phyloP scores from a whole-genome alignment of 257 asterid species.

The Solanum clarkiae region DNA sequence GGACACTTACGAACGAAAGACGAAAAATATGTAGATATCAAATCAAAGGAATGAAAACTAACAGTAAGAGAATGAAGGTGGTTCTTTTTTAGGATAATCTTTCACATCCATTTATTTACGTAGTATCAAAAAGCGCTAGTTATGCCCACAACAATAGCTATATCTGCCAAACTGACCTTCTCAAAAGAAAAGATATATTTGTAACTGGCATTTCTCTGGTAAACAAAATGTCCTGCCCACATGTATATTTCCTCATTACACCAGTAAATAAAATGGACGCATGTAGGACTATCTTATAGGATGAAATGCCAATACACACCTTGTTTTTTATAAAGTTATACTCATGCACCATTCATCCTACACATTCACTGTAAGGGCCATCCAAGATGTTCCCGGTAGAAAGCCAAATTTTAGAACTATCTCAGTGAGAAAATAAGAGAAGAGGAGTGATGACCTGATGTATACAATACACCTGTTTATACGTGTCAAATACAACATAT shows the following conservation, averaged over 20 bases:
- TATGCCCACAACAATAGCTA: background rate
- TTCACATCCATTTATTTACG: background rate
- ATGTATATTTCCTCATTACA: background rate
- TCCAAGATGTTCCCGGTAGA: background rate
- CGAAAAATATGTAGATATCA: background rate
- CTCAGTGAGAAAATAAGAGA: background rate
- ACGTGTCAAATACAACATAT: background rate
- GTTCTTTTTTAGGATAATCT: background rate
- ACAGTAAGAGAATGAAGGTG: background rate
- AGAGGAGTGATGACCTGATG: background rate
- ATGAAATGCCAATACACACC: background rate
- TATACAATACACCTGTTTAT: background rate
- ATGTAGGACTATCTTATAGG: background rate
- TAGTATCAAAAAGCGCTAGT: background rate
- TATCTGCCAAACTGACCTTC: background rate
- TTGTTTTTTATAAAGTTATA: background rate
- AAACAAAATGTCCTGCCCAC: background rate
- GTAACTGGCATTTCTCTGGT: background rate
- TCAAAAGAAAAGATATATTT: background rate
- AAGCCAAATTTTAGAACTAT: background rate
- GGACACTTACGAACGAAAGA: background rate
- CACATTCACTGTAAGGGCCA: background rate
- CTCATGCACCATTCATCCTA: background rate
- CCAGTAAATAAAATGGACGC: background rate
- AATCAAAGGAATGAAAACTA: background rate